These are phyloP conservation scores for Ilex asprella DNA, from an alignment of 257 asterid genomes.

Conservation along the genomic window DNA sequence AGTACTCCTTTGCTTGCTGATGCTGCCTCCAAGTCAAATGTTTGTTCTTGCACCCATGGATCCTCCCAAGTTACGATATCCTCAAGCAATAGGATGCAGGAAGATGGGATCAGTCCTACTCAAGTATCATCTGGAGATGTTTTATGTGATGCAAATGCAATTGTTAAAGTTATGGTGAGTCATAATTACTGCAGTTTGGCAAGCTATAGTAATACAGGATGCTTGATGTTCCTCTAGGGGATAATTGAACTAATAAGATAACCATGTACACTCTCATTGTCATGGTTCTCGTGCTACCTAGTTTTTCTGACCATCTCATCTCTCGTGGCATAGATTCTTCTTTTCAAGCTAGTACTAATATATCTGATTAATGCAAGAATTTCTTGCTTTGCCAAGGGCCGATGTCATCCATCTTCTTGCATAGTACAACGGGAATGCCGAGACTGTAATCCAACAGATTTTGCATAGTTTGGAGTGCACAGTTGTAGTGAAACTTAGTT, in stretches of 20 bases:
- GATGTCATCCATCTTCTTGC: constrained; percentile 96
- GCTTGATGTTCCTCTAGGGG: too few relatives aligned
- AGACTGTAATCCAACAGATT: constrained; percentile 91
- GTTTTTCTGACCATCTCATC: too few relatives aligned
- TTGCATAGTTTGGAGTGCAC: constrained; percentile 35
- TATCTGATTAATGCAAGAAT: constrained; percentile 51
- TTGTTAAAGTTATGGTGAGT: constrained; percentile 95
- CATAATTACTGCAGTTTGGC: constrained; percentile 1
- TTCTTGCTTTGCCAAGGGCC: constrained; percentile 92
- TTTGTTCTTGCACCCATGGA: constrained; percentile 58
- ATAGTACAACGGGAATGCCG: constrained; percentile 89
- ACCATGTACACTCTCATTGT: too few relatives aligned
- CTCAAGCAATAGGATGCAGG: constrained; percentile 53
- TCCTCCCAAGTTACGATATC: constrained; percentile 69
- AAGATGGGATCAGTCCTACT: constrained; percentile 71
- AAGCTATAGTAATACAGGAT: too few relatives aligned
- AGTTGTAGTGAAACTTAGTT: constrained; percentile 12
- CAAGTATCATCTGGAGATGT: constrained; percentile 55
- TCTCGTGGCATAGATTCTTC: background rate
- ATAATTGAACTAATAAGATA: too few relatives aligned
- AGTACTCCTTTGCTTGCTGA: constrained; percentile 51
- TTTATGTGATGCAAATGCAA: constrained; percentile 82
- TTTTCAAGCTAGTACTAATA: background rate
- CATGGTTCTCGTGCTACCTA: too few relatives aligned
- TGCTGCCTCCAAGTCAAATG: constrained; percentile 43